Evolutionary conservation across 2,329 filamentous ascomycete genomes (phyloP).

Genomic region (Drechslera avenae): DNA sequence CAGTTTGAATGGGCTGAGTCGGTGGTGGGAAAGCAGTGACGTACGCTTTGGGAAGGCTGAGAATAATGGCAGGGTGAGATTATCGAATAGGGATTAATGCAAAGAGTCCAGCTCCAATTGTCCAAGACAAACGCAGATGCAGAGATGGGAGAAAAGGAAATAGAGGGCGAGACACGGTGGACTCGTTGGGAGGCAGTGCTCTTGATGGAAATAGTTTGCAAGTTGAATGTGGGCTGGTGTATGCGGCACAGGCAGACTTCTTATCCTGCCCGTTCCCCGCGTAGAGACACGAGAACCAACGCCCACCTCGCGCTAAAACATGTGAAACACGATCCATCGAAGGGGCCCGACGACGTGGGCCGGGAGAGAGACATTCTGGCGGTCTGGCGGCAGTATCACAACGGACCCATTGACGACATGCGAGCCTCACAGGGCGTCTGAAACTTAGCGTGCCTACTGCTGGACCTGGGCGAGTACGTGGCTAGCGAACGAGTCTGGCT

Average conservation of each 20-base stretch:
- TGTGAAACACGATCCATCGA: slow-evolving; percentile 49
- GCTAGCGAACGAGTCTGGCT: slow-evolving; percentile 30
- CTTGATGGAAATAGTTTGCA: slow-evolving; percentile 33
- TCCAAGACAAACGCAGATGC: slow-evolving; percentile 48
- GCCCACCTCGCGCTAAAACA: slow-evolving; percentile 44
- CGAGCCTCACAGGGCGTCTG: slow-evolving; percentile 40
- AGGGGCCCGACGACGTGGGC: slow-evolving; percentile 31
- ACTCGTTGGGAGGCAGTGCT: slow-evolving; percentile 41
- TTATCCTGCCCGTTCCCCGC: slow-evolving; percentile 38
- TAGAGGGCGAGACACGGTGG: slow-evolving; percentile 47
- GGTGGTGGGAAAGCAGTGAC: slow-evolving; percentile 22
- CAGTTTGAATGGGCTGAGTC: slow-evolving; percentile 12
- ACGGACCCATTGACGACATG: slow-evolving; percentile 32
- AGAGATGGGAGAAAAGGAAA: slow-evolving; percentile 20
- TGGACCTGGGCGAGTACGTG: slow-evolving; percentile 41
- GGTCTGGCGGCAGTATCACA: slow-evolving; percentile 39
- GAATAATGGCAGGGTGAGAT: slow-evolving; percentile 36
- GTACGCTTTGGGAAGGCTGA: slow-evolving; percentile 39
- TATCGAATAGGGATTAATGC: slow-evolving; percentile 47
- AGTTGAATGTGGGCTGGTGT: slow-evolving; percentile 29
- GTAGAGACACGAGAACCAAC: slow-evolving; percentile 44
- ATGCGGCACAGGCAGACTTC: slow-evolving; percentile 47
- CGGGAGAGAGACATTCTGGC: slow-evolving; percentile 20
- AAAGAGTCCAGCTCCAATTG: slow-evolving; percentile 53
- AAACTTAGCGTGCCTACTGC: slow-evolving; percentile 40